phyloP scores from a whole-genome alignment of 1,284 basidiomycete genomes.

The Irpex sp. region DNA sequence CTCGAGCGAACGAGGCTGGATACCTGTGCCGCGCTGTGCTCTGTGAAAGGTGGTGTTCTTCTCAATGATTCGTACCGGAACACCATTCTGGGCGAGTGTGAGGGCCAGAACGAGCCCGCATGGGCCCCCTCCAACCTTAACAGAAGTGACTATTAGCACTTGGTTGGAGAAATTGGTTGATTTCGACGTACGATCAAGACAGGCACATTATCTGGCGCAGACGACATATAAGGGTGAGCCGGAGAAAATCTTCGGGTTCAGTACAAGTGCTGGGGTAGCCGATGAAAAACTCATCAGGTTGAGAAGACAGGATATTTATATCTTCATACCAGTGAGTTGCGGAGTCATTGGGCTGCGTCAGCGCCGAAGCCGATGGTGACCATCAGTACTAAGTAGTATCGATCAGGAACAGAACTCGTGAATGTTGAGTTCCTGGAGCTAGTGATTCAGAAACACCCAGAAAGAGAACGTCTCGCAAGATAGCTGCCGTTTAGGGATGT shows the following conservation, averaged over 20 bases:
- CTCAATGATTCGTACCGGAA: conserved; percentile 15
- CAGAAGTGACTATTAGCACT: neutral
- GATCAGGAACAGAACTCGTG: no score
- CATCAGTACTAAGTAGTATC: no score
- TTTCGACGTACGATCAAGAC: conserved; percentile 1
- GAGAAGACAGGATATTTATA: no score
- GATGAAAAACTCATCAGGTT: neutral
- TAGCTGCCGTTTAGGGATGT: no score
- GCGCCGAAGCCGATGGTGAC: no score
- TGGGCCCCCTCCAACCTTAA: conserved; percentile 24
- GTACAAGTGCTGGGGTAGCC: neutral
- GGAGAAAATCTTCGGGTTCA: neutral
- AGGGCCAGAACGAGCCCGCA: conserved; percentile 24
- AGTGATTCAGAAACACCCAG: no score
- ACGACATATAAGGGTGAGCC: neutral
- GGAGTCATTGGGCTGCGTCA: no score
- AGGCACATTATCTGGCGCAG: neutral
- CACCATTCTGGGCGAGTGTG: conserved; percentile 14
- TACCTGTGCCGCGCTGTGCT: conserved; percentile 14
- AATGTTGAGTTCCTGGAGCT: no score
- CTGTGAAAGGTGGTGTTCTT: conserved; percentile 14
- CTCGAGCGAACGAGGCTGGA: conserved; percentile 16
- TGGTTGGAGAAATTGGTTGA: neutral
- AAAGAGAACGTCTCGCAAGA: no score
- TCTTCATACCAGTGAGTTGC: no score